A percentile compares a stretch with the other conserved stretches of the same genome.
Conservation (phyloP, 768 basidiomycete species). For the Psilocybe subaeruginosa region DNA sequence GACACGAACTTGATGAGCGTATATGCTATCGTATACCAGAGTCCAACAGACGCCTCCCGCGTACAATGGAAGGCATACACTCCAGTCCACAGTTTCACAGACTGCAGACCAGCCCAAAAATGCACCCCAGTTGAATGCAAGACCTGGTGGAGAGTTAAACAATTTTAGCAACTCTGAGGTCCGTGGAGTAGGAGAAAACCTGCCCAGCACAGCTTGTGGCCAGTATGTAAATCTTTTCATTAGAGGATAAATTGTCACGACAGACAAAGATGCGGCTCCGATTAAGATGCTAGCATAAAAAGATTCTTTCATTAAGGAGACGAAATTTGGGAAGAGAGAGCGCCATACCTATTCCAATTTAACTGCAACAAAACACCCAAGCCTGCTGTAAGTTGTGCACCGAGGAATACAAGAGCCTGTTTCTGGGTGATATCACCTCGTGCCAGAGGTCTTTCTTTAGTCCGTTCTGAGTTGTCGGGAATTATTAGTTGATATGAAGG, state of each 20-base stretch:
- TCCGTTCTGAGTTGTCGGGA: conserved; percentile 59
- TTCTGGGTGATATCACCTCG: conserved; percentile 74
- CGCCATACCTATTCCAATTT: conserved; percentile 87
- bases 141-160: conserved; percentile 49
- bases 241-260: conserved; percentile 90
- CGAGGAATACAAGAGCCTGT: conserved; percentile 84
- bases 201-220: conserved; percentile 95
- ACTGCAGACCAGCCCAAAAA: conserved; percentile 97
- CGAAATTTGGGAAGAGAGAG: background rate
- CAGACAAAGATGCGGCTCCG: conserved; percentile 86
- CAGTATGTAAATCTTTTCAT: conserved; percentile 98
- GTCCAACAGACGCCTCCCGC: conserved; percentile 92
- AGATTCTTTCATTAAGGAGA: background rate
- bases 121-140: conserved; percentile 98
- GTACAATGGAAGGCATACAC: conserved; percentile 84
- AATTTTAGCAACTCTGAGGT: background rate
- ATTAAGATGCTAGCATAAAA: conserved; percentile 71
- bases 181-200: conserved; percentile 21
- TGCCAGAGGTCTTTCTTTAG: conserved; percentile 86
- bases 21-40: conserved; percentile 95
- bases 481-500: background rate
- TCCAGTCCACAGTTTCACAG: conserved; percentile 79
- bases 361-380: conserved; percentile 86
- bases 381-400: conserved; percentile 78
- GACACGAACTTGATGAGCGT: conserved; percentile 84